Evolutionary conservation across 2,329 filamentous ascomycete genomes (phyloP).

Genomic region (Colletotrichum trifolii): DNA sequence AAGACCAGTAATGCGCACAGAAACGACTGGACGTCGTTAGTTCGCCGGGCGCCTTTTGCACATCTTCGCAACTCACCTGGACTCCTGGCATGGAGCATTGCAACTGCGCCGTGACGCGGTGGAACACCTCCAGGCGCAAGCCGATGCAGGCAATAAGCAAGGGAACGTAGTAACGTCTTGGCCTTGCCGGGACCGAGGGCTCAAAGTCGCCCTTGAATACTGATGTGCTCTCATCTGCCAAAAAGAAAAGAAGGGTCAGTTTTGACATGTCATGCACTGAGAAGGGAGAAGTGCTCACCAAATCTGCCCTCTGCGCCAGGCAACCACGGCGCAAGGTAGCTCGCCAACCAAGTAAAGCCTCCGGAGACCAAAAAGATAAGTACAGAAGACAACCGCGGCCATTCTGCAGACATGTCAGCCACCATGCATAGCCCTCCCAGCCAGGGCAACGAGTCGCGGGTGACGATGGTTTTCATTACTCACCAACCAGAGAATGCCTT

Average conservation of each 20-base stretch:
- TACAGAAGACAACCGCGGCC: slow-evolving; percentile 59
- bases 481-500: slow-evolving; percentile 61
- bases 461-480: slow-evolving; percentile 22
- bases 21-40: slow-evolving; percentile 52
- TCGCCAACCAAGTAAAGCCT: slow-evolving; percentile 51
- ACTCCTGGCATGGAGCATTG: slow-evolving; percentile 63
- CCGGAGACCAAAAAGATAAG: slow-evolving; percentile 60
- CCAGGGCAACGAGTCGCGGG: background rate
- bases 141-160: slow-evolving; percentile 57
- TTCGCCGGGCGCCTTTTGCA: too few species aligned
- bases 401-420: slow-evolving; percentile 48
- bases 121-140: slow-evolving; percentile 59
- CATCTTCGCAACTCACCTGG: slow-evolving; percentile 50
- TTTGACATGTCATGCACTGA: background rate
- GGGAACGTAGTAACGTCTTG: slow-evolving; percentile 58
- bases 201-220: slow-evolving; percentile 36
- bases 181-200: slow-evolving; percentile 54
- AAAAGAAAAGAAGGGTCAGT: background rate
- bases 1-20: slow-evolving; percentile 56
- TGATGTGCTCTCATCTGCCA: slow-evolving; percentile 25
- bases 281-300: slow-evolving; percentile 40
- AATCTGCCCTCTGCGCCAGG: slow-evolving; percentile 61
- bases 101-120: slow-evolving; percentile 57
- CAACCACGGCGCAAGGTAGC: slow-evolving; percentile 57
- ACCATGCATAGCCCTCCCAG: background rate